Evolutionary conservation across 805 yeast genomes (phyloP).

Genomic region (Teunomyces pallodes): DNA sequence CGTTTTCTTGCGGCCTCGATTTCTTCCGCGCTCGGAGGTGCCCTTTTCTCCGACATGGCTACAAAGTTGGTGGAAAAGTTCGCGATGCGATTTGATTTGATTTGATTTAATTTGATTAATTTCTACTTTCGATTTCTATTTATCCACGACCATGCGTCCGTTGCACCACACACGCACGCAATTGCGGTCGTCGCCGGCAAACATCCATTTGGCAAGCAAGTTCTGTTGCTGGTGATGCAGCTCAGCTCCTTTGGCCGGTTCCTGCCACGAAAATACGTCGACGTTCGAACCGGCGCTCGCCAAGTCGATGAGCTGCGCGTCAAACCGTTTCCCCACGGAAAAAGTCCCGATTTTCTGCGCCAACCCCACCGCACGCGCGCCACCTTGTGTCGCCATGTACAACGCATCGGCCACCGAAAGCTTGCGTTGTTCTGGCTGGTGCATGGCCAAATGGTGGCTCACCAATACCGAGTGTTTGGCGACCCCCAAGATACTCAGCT

Average conservation of each 20-base stretch:
- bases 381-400: conserved; percentile 84
- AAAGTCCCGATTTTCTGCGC: conserved; percentile 64
- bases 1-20: conserved; percentile 11
- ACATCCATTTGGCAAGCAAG: conserved; percentile 83
- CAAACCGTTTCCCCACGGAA: conserved; percentile 75
- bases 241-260: conserved; percentile 29
- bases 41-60: conserved; percentile 3
- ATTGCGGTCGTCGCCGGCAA: conserved; percentile 92
- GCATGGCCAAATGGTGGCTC: conserved; percentile 40
- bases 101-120: background rate
- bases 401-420: conserved; percentile 69
- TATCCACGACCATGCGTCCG: conserved; percentile 61
- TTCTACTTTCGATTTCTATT: conserved; percentile 10
- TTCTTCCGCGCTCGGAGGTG: conserved; percentile 12
- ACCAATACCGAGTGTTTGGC: conserved; percentile 35
- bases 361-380: conserved; percentile 72
- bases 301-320: conserved; percentile 75
- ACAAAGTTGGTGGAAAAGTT: background rate
- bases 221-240: conserved; percentile 39
- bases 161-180: conserved; percentile 77
- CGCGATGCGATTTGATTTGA: background rate
- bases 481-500: conserved; percentile 35
- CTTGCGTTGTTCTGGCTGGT: conserved; percentile 25
- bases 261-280: conserved; percentile 76
- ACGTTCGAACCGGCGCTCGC: conserved; percentile 52